Base-by-base conservation (phyloP, 2,329 filamentous ascomycete genomes). In the Neobulgaria alba region DNA sequence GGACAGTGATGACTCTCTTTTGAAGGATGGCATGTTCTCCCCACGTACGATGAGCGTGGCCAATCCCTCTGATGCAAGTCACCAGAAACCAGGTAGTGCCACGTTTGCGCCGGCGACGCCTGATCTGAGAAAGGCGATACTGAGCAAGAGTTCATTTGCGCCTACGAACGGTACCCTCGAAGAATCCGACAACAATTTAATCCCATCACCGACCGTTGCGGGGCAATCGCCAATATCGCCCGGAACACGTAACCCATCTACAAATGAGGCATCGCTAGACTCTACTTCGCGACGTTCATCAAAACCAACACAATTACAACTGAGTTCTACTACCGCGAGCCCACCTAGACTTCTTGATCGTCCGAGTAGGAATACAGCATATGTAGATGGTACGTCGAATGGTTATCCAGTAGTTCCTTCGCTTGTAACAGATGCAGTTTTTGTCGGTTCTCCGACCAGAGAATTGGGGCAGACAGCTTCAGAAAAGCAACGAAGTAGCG, bases 401-500 rank as follows among this genome's bases (percentile, higher is more conserved):
- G 36, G 33, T n/a, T 23, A 42, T n/a, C 36, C 34, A 12, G 40
- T 48, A 5, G 26, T 36, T 15, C 46, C 43, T 10, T 55, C 53
- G 5, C 36, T 58, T 1, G 49, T 55, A 7, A 57, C 54, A 3
- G 55, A 58, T 33, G 38, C 49, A 10, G 54, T 54, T 10, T 35
- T 55, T n/a, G 38, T 50, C 15, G 46, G 51, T 31, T 43, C 48
- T 32, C 43, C 49, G 7, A 47, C 51, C 10, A n/a, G n/a, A n/a
- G n/a, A n/a, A n/a, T n/a, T n/a, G n/a, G n/a, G n/a, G n/a, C n/a
- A n/a, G n/a, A 41, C 55, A 34, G 33, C 34, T 9, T 30, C 46
- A 19, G 43, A 49, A 10, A 46, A 50, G 43, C 75, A 78, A 48
- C 69, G 74, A 17, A 71, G 68, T 40, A 80, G 76, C 56, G 75